Evolutionary conservation across 257 asterid genomes (phyloP).

Genomic region (Cynanchum wilfordii): DNA sequence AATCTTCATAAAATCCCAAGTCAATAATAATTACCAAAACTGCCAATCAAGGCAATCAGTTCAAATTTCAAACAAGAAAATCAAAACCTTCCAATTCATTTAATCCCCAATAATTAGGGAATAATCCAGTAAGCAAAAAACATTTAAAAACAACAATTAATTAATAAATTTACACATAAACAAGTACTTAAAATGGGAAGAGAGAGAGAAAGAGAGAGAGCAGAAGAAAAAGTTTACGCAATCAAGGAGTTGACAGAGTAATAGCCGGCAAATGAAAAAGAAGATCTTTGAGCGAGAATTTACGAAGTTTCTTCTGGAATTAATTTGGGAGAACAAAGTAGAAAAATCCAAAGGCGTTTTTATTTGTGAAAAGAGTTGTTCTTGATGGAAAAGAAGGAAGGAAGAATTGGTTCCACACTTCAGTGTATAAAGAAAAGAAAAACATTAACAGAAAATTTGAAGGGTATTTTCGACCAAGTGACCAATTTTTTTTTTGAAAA

Average conservation of each 20-base stretch:
- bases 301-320: neutral
- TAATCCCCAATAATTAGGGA: slow-evolving; percentile 1
- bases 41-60: neutral
- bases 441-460: neutral
- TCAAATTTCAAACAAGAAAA: slow-evolving; percentile 13
- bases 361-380: neutral
- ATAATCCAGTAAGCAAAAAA: neutral
- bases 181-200: neutral
- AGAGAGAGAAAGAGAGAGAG: neutral
- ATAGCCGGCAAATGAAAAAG: slow-evolving; percentile 20
- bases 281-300: neutral
- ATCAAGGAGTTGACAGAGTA: slow-evolving; percentile 21
- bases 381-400: too few relatives aligned
- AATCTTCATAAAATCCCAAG: slow-evolving; percentile 3
- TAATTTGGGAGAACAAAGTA: slow-evolving; percentile 5
- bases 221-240: slow-evolving; percentile 16
- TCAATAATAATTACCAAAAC: neutral
- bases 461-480: slow-evolving; percentile 38
- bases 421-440: neutral
- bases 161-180: neutral
- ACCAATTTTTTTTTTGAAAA: slow-evolving; percentile 27
- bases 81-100: slow-evolving; percentile 4
- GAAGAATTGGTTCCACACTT: neutral
- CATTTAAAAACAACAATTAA: neutral
- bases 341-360: neutral